Percentiles rank a stretch among this genome's conserved stretches.
phyloP scores from a whole-genome alignment of 176 grass and related monocot genomes.

The Oryza longistaminata region DNA sequence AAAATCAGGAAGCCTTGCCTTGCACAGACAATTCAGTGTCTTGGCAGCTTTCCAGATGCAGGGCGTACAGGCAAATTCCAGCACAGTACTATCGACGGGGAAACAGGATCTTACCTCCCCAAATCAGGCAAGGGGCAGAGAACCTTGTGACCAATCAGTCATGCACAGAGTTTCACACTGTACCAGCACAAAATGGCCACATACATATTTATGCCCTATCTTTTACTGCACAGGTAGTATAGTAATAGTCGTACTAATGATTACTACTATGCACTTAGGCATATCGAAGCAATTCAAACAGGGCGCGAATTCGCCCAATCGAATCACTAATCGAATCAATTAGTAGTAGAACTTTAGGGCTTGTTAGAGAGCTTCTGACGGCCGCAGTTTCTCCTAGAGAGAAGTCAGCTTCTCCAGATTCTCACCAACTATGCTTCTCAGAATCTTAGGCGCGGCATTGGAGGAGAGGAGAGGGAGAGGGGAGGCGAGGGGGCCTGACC shows the following conservation, averaged over 20 bases:
- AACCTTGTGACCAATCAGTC: neutral
- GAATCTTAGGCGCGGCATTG: neutral
- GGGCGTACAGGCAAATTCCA: neutral
- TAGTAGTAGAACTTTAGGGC: too few species aligned
- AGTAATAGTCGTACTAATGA: neutral
- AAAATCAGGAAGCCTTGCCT: neutral
- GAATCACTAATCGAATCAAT: neutral
- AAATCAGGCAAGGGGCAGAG: neutral
- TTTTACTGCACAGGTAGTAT: neutral
- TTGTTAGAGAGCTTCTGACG: too few species aligned
- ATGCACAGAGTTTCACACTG: neutral
- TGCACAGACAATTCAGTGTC: neutral
- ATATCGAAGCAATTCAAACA: too few species aligned
- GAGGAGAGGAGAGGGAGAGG: too few species aligned
- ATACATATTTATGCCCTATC: neutral
- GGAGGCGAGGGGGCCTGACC: conserved; percentile 15
- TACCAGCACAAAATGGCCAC: neutral
- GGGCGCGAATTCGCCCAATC: neutral
- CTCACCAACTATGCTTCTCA: too few species aligned
- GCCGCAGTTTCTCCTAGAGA: too few species aligned
- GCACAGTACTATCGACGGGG: neutral
- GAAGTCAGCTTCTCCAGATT: too few species aligned
- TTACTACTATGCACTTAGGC: neutral
- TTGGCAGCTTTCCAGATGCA: neutral
- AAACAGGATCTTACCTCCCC: neutral